Percentiles rank a stretch among this genome's conserved stretches.
These are phyloP conservation scores for Choiromyces venosus DNA, from an alignment of 495 filamentous ascomycete species.

Conservation along the genomic window DNA sequence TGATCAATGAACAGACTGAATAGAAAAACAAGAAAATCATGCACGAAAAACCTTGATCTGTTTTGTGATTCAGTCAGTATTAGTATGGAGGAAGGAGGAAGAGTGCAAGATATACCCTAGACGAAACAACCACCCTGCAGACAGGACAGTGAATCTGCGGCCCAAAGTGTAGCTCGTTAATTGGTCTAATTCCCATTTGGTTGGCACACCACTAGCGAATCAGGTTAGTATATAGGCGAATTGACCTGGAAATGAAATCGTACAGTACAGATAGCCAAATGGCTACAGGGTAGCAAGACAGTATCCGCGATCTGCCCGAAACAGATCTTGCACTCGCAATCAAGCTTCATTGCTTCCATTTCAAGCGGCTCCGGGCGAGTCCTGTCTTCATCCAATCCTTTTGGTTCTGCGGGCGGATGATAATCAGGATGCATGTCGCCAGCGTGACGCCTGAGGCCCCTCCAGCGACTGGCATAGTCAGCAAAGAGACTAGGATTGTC, in stretches of 20 bases:
- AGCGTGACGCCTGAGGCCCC: neutral
- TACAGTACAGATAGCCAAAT: constrained; percentile 51
- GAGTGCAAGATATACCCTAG: constrained; percentile 16
- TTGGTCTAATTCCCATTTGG: constrained; percentile 27
- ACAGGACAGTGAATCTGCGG: constrained; percentile 31
- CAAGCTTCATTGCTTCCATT: constrained; percentile 49
- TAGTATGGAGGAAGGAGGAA: neutral
- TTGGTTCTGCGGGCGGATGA: constrained; percentile 13
- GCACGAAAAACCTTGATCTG: constrained; percentile 30
- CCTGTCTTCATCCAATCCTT: constrained; percentile 42
- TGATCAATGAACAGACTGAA: neutral
- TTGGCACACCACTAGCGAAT: constrained; percentile 36
- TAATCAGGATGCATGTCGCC: neutral
- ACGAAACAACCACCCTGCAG: constrained; percentile 27
- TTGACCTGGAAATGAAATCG: neutral
- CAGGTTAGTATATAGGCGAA: neutral
- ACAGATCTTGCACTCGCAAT: constrained; percentile 54
- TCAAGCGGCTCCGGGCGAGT: constrained; percentile 49
- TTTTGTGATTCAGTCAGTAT: neutral
- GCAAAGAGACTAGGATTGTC: neutral
- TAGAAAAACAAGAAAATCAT: neutral
- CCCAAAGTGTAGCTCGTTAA: constrained; percentile 9
- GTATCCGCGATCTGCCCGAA: constrained; percentile 53
- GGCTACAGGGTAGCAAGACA: constrained; percentile 53
- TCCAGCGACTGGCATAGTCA: neutral